Evolutionary conservation across 306 rosid species (phyloP).

Genomic region (Acacia crassicarpa): DNA sequence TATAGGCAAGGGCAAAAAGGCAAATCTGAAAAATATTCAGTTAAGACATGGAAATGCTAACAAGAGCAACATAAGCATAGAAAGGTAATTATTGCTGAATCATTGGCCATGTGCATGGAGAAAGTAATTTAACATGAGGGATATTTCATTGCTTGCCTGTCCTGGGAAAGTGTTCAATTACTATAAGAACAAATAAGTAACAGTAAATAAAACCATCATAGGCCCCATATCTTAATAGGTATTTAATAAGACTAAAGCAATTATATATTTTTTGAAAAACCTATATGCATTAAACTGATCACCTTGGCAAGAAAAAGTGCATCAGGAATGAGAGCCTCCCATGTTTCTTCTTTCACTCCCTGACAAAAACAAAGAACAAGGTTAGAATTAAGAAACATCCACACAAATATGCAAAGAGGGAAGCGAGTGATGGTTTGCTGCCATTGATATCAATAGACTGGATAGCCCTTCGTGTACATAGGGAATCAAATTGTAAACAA

Average conservation of each 20-base stretch:
- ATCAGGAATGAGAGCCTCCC: constrained; percentile 77
- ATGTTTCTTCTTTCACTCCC: constrained; percentile 78
- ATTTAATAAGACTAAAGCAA: neutral
- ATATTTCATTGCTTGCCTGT: constrained; percentile 2
- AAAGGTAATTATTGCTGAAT: constrained; percentile 3
- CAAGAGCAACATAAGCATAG: constrained; percentile 10
- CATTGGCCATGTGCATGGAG: neutral
- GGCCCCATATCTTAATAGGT: constrained; percentile 5
- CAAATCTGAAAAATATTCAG: constrained; percentile 62
- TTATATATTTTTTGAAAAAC: neutral
- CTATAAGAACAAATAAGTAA: constrained; percentile 1
- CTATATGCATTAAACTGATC: constrained; percentile 13
- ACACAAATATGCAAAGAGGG: constrained; percentile 11
- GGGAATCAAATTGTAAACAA: neutral
- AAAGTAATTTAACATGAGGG: constrained; percentile 15
- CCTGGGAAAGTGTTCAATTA: constrained; percentile 14
- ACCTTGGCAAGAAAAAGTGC: constrained; percentile 80
- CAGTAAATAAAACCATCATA: neutral
- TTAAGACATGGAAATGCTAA: constrained; percentile 23
- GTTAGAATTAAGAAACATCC: constrained; percentile 2
- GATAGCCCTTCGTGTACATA: neutral
- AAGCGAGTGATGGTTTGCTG: neutral
- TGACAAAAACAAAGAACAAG: constrained; percentile 35
- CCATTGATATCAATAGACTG: constrained; percentile 3
- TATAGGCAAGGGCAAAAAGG: constrained; percentile 62